phyloP scores from a whole-genome alignment of 1,139 yeast species.

The Magnusiomyces clavatus region DNA sequence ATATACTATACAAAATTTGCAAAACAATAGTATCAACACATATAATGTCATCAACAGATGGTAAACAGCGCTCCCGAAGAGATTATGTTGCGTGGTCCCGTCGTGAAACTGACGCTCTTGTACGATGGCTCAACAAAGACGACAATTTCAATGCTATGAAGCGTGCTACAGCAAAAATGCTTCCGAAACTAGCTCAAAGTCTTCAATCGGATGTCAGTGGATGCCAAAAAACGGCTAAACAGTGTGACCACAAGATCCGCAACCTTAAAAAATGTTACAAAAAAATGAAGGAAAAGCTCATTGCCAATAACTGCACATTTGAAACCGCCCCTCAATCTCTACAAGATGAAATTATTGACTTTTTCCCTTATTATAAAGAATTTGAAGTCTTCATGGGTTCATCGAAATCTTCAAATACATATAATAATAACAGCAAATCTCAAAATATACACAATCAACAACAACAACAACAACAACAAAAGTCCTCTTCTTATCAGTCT shows the following conservation, averaged over 20 bases:
- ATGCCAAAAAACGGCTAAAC: constrained; percentile 15
- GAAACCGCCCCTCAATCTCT: constrained; percentile 4
- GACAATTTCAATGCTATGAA: constrained; percentile 13
- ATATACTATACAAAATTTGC: too few relatives aligned
- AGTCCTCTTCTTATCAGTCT: neutral
- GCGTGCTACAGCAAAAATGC: constrained; percentile 13
- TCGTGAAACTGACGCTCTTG: constrained; percentile 14
- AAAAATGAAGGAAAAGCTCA: constrained; percentile 10
- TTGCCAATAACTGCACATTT: constrained; percentile 3
- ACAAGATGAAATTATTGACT: constrained; percentile 11
- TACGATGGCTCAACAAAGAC: constrained; percentile 11
- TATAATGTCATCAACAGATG: too few relatives aligned
- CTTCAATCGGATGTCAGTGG: constrained; percentile 10
- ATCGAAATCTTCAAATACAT: neutral
- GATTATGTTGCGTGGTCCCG: constrained; percentile 15
- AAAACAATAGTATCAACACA: too few relatives aligned
- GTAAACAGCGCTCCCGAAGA: constrained; percentile 6
- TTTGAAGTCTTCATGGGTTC: constrained; percentile 13
- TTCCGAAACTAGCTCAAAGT: constrained; percentile 12
- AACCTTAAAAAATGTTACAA: constrained; percentile 14
- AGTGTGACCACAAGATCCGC: constrained; percentile 15
- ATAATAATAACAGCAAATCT: neutral
- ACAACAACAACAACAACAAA: neutral
- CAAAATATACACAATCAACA: neutral
- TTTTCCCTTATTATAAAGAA: constrained; percentile 13